These are phyloP conservation scores for Solanum tarapatanum DNA, from an alignment of 257 asterid species.

Conservation along the genomic window DNA sequence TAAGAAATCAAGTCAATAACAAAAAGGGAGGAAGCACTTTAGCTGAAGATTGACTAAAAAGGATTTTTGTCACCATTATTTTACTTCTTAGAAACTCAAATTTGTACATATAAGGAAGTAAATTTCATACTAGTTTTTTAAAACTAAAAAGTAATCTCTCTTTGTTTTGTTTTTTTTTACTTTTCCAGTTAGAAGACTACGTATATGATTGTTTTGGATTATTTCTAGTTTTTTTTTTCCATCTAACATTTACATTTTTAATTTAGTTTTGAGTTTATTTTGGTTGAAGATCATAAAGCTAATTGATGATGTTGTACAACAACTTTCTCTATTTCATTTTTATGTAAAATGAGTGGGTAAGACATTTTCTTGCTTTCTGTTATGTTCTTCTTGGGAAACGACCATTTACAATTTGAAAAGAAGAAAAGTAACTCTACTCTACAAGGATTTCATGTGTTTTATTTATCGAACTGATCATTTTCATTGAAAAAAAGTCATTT, in stretches of 20 bases:
- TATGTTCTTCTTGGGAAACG: not conserved
- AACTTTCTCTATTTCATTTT: not conserved
- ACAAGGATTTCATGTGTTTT: not conserved
- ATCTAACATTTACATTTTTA: not conserved
- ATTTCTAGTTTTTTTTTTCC: not conserved
- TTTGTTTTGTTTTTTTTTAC: not conserved
- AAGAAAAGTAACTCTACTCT: not conserved
- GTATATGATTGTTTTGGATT: not conserved
- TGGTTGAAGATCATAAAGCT: not conserved
- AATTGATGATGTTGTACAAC: not conserved
- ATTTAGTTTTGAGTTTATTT: not conserved
- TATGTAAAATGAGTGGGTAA: not conserved
- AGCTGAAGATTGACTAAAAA: not conserved
- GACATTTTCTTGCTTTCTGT: not conserved
- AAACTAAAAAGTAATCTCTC: not conserved
- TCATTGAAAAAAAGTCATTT: not conserved
- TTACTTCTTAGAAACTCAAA: not conserved
- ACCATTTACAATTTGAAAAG: not conserved
- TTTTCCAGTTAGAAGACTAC: not conserved
- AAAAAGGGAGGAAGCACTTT: not conserved
- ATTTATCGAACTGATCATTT: not conserved
- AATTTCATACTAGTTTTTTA: not conserved
- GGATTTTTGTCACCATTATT: not conserved
- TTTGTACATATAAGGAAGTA: not conserved
- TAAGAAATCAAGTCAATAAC: slow-evolving; percentile 19